phyloP scores from a whole-genome alignment of 768 basidiomycete genomes.

The Boletus vermiculosoides region DNA sequence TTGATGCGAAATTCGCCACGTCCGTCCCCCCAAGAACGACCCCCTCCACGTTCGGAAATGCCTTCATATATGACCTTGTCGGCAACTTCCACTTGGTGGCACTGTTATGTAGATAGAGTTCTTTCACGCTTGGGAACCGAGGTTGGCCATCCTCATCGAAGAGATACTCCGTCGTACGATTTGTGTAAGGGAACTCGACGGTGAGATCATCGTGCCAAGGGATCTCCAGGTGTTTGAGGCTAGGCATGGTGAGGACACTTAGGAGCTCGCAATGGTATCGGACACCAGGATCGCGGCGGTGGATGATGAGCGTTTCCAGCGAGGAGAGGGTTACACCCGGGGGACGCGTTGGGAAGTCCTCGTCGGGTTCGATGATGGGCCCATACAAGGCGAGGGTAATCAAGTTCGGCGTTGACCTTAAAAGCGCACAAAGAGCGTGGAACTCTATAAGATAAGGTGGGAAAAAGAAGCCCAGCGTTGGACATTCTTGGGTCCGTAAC shows the following conservation, averaged over 20 bases:
- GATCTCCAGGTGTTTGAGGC: constrained; percentile 14
- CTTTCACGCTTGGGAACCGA: constrained; percentile 10
- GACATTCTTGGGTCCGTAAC: constrained; percentile 14
- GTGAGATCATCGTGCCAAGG: constrained; percentile 20
- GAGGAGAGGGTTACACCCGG: constrained; percentile 4
- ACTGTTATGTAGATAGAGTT: constrained; percentile 15
- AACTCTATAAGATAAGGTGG: constrained; percentile 19
- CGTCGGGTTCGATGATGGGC: constrained; percentile 14
- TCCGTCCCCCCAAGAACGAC: constrained; percentile 16
- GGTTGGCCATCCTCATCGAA: constrained; percentile 10
- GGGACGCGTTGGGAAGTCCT: constrained; percentile 5
- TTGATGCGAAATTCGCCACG: constrained; percentile 10
- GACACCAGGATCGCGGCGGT: constrained; percentile 12
- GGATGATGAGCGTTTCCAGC: constrained; percentile 16
- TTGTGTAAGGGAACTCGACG: not conserved
- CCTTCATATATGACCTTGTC: constrained; percentile 14
- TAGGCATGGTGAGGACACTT: constrained; percentile 8
- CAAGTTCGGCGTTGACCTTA: constrained; percentile 10
- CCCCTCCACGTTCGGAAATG: constrained; percentile 17
- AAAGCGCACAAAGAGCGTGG: constrained; percentile 10
- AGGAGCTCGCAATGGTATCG: constrained; percentile 18
- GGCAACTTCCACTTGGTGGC: constrained; percentile 8
- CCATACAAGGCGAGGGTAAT: constrained; percentile 12
- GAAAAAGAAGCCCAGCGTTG: constrained; percentile 1
- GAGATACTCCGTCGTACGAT: constrained; percentile 12